These are phyloP conservation scores for Acmispon strigosus DNA, from an alignment of 306 rosid species.

Conservation along the genomic window DNA sequence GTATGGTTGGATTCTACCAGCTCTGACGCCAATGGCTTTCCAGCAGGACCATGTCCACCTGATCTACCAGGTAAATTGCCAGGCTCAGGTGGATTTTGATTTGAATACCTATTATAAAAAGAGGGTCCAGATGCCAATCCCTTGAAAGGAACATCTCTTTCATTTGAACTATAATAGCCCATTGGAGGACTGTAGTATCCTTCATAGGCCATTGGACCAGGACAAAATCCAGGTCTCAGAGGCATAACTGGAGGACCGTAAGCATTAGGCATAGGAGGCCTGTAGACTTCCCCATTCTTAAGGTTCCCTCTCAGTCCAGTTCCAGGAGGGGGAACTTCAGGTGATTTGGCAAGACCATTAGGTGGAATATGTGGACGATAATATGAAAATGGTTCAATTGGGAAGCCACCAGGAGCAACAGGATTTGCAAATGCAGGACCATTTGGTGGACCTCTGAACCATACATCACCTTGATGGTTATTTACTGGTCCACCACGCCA, in stretches of 20 bases:
- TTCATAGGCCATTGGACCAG: constrained; percentile 65
- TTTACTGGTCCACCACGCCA: constrained; percentile 70
- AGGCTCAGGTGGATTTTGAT: constrained; percentile 49
- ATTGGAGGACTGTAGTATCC: constrained; percentile 65
- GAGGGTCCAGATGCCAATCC: constrained; percentile 63
- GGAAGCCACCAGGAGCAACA: constrained; percentile 63
- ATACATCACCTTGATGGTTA: constrained; percentile 71
- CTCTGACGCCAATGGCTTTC: constrained; percentile 39
- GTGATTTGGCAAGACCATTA: constrained; percentile 52
- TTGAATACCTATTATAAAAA: constrained; percentile 47
- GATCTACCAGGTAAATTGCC: constrained; percentile 49
- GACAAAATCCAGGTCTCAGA: constrained; percentile 74
- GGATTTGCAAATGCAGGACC: constrained; percentile 70
- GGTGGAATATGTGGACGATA: constrained; percentile 70
- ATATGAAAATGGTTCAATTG: constrained; percentile 72
- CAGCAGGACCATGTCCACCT: constrained; percentile 42
- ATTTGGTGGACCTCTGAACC: constrained; percentile 86
- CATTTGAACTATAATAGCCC: constrained; percentile 62
- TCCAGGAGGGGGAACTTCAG: constrained; percentile 55
- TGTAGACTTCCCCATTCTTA: constrained; percentile 73
- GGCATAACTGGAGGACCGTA: constrained; percentile 69
- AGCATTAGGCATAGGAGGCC: constrained; percentile 77
- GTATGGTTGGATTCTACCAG: constrained; percentile 51
- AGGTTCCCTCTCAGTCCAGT: constrained; percentile 64
- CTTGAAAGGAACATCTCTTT: constrained; percentile 64